Evolutionary conservation across 225 moss, liverwort and hornwort genomes (phyloP).

Genomic region (Neckera pumila): DNA sequence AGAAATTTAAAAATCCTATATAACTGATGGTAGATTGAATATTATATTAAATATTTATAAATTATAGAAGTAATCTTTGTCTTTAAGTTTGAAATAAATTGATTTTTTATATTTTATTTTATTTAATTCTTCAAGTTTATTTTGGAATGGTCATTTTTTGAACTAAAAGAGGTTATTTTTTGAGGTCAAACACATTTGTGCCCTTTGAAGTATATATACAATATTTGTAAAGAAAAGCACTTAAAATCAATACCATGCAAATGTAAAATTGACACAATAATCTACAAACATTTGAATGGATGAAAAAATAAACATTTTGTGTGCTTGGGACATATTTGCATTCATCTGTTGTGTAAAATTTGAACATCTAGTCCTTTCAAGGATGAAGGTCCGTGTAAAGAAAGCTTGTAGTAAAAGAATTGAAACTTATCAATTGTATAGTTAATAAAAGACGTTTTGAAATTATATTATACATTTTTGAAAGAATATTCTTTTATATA

Average conservation of each 20-base stretch:
- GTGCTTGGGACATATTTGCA: neutral
- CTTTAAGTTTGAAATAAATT: neutral
- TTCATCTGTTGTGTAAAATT: neutral
- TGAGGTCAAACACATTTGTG: neutral
- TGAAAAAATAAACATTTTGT: neutral
- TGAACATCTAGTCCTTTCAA: rapidly evolving
- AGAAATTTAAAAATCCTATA: rapidly evolving
- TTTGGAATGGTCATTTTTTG: neutral
- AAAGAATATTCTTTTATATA: no score
- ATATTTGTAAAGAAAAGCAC: neutral
- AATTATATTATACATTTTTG: no score
- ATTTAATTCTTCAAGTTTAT: neutral
- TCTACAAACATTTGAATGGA: neutral
- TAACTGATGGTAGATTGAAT: neutral
- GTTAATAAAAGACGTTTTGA: no score
- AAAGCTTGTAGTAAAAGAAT: neutral
- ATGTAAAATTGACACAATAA: neutral
- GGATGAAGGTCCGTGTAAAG: neutral
- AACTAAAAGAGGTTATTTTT: no score
- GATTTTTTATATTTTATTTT: neutral
- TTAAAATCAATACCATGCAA: neutral
- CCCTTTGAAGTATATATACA: neutral
- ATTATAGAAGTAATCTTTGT: neutral
- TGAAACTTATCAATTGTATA: no score
- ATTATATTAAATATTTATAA: neutral